phyloP scores from a whole-genome alignment of 2,329 filamentous ascomycete genomes.

The Endothia cerciana region DNA sequence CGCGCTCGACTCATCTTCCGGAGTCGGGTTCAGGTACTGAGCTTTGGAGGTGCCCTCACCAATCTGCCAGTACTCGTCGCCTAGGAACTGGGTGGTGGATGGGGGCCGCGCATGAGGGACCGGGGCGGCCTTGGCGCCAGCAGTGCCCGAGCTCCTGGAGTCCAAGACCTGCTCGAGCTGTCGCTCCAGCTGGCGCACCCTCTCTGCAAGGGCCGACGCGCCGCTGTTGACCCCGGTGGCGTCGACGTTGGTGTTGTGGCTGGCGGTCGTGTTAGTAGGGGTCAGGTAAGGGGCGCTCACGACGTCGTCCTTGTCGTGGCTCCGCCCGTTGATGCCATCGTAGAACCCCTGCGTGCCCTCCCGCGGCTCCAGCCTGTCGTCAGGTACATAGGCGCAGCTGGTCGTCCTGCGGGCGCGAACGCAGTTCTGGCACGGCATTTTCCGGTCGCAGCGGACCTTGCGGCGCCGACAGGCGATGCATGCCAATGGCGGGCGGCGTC shows the following conservation, averaged over 20 bases:
- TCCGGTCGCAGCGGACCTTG: conserved; percentile 49
- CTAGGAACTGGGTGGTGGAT: conserved; percentile 43
- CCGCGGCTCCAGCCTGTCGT: conserved; percentile 27
- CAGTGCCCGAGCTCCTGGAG: conserved; percentile 18
- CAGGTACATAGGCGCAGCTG: conserved; percentile 41
- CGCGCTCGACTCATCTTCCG: conserved; percentile 33
- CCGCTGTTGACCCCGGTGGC: conserved; percentile 33
- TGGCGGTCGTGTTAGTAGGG: background rate
- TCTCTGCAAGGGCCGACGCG: conserved; percentile 43
- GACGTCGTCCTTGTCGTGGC: conserved; percentile 12
- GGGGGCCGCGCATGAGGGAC: conserved; percentile 47
- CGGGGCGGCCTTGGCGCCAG: conserved; percentile 37
- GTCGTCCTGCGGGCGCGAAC: conserved; percentile 40
- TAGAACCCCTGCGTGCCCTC: conserved; percentile 10
- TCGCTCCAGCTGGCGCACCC: conserved; percentile 49
- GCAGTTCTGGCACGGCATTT: conserved; percentile 48
- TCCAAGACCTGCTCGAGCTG: conserved; percentile 39
- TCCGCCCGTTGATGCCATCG: conserved; percentile 9
- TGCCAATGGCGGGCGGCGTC: conserved; percentile 32
- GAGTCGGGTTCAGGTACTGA: conserved; percentile 9
- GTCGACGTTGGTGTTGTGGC: conserved; percentile 30
- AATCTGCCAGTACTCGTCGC: conserved; percentile 31
- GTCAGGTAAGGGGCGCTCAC: conserved; percentile 17
- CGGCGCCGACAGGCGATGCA: conserved; percentile 48
- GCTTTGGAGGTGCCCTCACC: background rate